Evolutionary conservation across 2,329 filamentous ascomycete species (phyloP).

Genomic region (Microdochium nivale): DNA sequence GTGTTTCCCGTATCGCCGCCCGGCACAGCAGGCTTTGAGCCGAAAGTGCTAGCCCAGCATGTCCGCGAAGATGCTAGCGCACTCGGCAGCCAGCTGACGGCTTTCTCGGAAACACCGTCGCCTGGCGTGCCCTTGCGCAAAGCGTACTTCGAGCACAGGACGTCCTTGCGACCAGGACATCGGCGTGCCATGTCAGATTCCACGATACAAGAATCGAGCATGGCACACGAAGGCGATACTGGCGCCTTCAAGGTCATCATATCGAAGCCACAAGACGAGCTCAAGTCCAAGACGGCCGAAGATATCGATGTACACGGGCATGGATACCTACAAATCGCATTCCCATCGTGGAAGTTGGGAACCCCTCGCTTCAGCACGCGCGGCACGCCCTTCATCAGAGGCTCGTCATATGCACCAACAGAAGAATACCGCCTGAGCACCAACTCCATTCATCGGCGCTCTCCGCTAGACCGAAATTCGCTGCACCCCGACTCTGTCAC

Average conservation of each 20-base stretch:
- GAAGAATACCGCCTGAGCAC: constrained; percentile 63
- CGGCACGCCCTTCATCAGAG: constrained; percentile 69
- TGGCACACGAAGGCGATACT: constrained; percentile 44
- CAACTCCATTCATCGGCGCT: constrained; percentile 34
- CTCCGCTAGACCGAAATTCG: constrained; percentile 24
- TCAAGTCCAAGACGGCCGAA: constrained; percentile 54
- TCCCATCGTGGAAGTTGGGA: constrained; percentile 78
- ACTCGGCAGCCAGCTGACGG: constrained; percentile 28
- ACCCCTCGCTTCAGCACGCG: constrained; percentile 70
- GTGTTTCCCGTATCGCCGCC: constrained; percentile 53
- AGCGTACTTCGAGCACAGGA: constrained; percentile 19
- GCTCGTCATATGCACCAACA: constrained; percentile 70
- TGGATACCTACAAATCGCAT: constrained; percentile 58
- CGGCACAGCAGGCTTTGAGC: constrained; percentile 47
- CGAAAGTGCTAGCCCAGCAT: constrained; percentile 22
- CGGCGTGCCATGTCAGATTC: constrained; percentile 69
- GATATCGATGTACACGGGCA: constrained; percentile 33
- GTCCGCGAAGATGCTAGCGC: constrained; percentile 20
- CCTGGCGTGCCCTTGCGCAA: constrained; percentile 20
- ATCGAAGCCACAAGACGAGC: constrained; percentile 55
- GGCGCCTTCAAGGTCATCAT: constrained; percentile 76
- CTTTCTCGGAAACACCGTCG: constrained; percentile 15
- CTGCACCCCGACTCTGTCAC: constrained; percentile 16
- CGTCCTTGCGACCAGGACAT: neutral
- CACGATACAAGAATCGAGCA: constrained; percentile 57